Base-by-base conservation (phyloP, 306 rosid species). In the Lithocarpus polystachyus region DNA sequence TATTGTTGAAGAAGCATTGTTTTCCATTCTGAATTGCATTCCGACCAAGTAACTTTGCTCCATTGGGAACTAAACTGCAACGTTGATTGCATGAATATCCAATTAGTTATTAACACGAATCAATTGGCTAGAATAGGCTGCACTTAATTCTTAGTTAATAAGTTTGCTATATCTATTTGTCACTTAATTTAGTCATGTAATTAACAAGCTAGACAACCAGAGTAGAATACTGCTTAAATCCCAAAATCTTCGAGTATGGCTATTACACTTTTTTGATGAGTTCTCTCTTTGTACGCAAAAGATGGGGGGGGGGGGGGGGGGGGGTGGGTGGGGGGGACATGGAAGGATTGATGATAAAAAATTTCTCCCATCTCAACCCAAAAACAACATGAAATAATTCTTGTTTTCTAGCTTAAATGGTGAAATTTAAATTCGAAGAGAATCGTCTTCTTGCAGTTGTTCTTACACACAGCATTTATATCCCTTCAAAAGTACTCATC, bases 21-120 rank as follows among this genome's bases (percentile, higher is more conserved):
- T 75, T 80, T 75, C 80, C 51, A 1, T 22, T 53, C 3, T 60
- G 33, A 52, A n/a, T 73, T 82, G 78, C 79, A 74, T 75, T 73
- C 74, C 26, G 59, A 74, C 75, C 79, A 83, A 75, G 71, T 53
- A 80, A 74, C 45, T 18, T 19, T 28, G 31, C 65, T 7, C 31
- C 31, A 59, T 3, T 26, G 5, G 31, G 18, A 59, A 59, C 65
- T 20, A 14, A 23, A 22, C 31, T 56, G 17, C 14, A 12, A 48
- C 53, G 14, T 48, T 48, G 53, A 48, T 48, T 12, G 17, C 53
- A 48, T 48, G 53, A 13, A 48, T 48, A 13, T 48, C 14, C 53
- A 48, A 48, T 4, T 13, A 48, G 53, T 48, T 48, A 20, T 56
- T 28, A 56, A 56, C 24, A 20, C 0, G 28, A 20, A n/a, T 23